Percentiles rank a stretch among this genome's conserved stretches.
These are phyloP conservation scores for Fusarium sp. DNA, from an alignment of 2,329 filamentous ascomycete genomes.

Conservation along the genomic window DNA sequence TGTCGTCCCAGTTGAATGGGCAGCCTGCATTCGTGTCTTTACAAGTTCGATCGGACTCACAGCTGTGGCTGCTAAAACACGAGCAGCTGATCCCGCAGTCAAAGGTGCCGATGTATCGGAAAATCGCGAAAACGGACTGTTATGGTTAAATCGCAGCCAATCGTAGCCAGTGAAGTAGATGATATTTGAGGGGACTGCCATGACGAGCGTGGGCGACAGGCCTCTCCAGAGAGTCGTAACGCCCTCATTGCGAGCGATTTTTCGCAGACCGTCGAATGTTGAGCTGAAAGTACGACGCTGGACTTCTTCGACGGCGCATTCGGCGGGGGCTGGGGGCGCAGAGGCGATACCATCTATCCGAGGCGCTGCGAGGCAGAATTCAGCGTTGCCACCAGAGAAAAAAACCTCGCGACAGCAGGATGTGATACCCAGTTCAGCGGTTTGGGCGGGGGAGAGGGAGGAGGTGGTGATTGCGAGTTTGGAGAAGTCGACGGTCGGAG, in stretches of 20 bases:
- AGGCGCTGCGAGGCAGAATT: slow-evolving; percentile 82
- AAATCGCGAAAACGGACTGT: slow-evolving; percentile 76
- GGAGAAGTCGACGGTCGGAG: slow-evolving; percentile 66
- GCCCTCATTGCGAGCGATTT: slow-evolving; percentile 96
- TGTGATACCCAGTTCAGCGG: slow-evolving; percentile 87
- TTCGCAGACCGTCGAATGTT: slow-evolving; percentile 90
- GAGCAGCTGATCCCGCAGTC: slow-evolving; percentile 81
- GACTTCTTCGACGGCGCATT: slow-evolving; percentile 89
- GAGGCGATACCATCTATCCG: slow-evolving; percentile 63
- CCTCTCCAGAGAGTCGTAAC: slow-evolving; percentile 90
- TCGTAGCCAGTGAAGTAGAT: slow-evolving; percentile 99
- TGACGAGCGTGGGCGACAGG: slow-evolving; percentile 91
- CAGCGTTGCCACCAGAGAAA: slow-evolving; percentile 88
- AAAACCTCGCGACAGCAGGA: slow-evolving; percentile 98
- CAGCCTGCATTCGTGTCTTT: slow-evolving; percentile 90
- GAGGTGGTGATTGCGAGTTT: slow-evolving; percentile 68
- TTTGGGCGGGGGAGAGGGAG: slow-evolving; percentile 77
- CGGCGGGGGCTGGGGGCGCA: slow-evolving; percentile 63
- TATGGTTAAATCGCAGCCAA: slow-evolving; percentile 82
- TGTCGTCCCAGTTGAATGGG: slow-evolving; percentile 67
- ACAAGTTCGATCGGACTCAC: slow-evolving; percentile 96
- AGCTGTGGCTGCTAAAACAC: slow-evolving; percentile 82
- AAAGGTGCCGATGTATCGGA: slow-evolving; percentile 83
- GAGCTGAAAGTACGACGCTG: slow-evolving; percentile 88
- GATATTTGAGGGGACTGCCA: slow-evolving; percentile 95